These are phyloP conservation scores for Vigna mungo DNA, from an alignment of 306 rosid genomes.

Conservation along the genomic window DNA sequence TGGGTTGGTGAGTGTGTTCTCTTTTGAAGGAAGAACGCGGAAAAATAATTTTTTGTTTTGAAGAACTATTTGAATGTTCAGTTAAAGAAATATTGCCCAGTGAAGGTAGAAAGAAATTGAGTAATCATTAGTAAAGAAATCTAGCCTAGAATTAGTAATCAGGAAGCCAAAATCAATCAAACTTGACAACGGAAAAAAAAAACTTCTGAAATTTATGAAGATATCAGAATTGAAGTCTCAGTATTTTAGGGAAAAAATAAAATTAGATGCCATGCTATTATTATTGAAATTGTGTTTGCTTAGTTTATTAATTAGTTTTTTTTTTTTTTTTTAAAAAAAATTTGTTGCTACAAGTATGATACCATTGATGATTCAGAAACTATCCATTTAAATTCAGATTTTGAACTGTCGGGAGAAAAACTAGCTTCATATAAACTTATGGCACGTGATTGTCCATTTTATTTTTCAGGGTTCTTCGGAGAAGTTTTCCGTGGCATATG, in stretches of 20 bases:
- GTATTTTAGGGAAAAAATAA: not conserved
- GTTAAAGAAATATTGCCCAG: not conserved
- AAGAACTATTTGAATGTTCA: too few relatives aligned
- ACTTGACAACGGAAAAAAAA: not conserved
- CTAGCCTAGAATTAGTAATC: constrained; percentile 10
- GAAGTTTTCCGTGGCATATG: constrained; percentile 95
- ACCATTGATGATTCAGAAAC: constrained; percentile 30
- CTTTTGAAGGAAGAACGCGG: not conserved
- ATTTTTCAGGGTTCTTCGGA: constrained; percentile 85
- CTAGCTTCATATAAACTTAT: constrained; percentile 35
- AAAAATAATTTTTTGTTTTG: too few relatives aligned
- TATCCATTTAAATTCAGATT: constrained; percentile 23
- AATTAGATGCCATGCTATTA: constrained; percentile 5
- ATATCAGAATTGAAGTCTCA: not conserved
- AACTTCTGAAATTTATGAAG: constrained; percentile 22
- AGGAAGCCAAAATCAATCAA: constrained; percentile 6
- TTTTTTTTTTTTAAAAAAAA: not conserved
- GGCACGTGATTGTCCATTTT: constrained; percentile 26
- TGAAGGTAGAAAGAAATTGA: constrained; percentile 34
- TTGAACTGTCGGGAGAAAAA: constrained; percentile 23
- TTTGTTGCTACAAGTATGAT: constrained; percentile 31
- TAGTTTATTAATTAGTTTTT: not conserved
- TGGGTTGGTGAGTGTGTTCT: constrained; percentile 18
- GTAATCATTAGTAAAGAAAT: constrained; percentile 28
- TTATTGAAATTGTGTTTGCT: constrained; percentile 27